Percentiles rank a stretch among this genome's conserved stretches.
Conservation (phyloP, 2,329 filamentous ascomycete species). For the Ustilaginoidea virens region DNA sequence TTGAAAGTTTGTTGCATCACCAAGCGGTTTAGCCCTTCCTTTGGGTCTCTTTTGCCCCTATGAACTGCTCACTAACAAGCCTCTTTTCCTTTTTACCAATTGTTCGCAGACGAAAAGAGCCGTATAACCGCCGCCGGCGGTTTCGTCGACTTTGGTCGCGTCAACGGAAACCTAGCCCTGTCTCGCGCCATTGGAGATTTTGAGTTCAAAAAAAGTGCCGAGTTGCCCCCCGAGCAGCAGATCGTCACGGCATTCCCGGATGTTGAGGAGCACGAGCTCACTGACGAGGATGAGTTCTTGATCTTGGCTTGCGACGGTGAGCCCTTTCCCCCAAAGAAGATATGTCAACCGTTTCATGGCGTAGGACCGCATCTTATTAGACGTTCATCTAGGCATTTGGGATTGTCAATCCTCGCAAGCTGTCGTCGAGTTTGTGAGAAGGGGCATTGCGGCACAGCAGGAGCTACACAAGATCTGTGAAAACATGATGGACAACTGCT, state of each 20-base stretch:
- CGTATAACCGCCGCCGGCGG: conserved; percentile 90
- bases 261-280: conserved; percentile 79
- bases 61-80: conserved; percentile 1
- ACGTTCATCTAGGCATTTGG: conserved; percentile 65
- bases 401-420: conserved; percentile 98
- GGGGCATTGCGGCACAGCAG: conserved; percentile 93
- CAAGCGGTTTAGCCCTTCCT: too few species aligned
- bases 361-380: neutral
- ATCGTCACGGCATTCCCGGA: conserved; percentile 97
- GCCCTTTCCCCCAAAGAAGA: conserved; percentile 12
- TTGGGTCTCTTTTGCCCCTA: too few species aligned
- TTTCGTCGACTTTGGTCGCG: conserved; percentile 95
- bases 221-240: conserved; percentile 93
- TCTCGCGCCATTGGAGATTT: conserved; percentile 98
- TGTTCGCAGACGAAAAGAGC: conserved; percentile 90
- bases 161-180: conserved; percentile 93
- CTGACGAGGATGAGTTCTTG: conserved; percentile 87
- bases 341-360: neutral
- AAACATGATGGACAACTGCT: conserved; percentile 99
- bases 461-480: conserved; percentile 90
- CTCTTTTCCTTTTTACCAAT: conserved; percentile 6
- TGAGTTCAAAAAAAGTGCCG: conserved; percentile 98
- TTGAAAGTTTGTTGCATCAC: conserved; percentile 56
- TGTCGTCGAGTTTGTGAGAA: conserved; percentile 89
- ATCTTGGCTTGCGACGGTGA: conserved; percentile 85